Evolutionary conservation across 2,329 filamentous ascomycete genomes (phyloP), one percentile per base, ranked within the genome.

Genomic region (Knufia fluminis): DNA sequence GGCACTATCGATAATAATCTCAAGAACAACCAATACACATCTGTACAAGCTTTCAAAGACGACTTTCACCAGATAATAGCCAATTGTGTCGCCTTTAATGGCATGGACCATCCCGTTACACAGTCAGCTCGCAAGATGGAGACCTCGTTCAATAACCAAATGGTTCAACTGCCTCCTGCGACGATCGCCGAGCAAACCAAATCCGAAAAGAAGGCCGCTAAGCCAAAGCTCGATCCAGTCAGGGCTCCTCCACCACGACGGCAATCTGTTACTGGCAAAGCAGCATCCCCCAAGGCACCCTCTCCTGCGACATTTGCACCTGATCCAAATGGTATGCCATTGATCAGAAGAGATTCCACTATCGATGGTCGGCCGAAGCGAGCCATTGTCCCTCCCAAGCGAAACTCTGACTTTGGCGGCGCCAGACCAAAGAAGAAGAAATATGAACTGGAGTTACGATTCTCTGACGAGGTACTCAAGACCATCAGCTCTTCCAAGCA

Each of bases 401-500:
- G 91, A 57, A 92, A 97, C 62, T 76, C 96, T n/a, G 85, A 90
- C 6, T 97, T 96, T 64, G 79, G 83, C 16, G 77, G 78, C 16
- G 82, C 84, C 55, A 87, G 89, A 63, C 86, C 88, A 9, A 94
- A 94, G 72, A 90, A 82, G 69, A 86, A 95, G 80, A 92, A 91
- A 71, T 82, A 85, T 54, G 83, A 89, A 57, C 82, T 86, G 35
- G 91, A 97, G 66, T 74, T 97, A 49, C 88, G 85, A 57, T 98
- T 97, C 67, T 91, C 87, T 62, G 84, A 94, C 56, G 81, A 87
- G 51, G 80, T 91, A 1, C 64, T 97, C 50, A 77, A 79, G 28
- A 88, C 96, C 71, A 64, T 97, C 26, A 78, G 83, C 66, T 85
- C 88, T 63, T 68, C 76, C 1, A 90, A 86, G 64, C 78, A 96